These are phyloP conservation scores for Anacardium occidentale DNA, from an alignment of 345 rosid species.

Conservation along the genomic window DNA sequence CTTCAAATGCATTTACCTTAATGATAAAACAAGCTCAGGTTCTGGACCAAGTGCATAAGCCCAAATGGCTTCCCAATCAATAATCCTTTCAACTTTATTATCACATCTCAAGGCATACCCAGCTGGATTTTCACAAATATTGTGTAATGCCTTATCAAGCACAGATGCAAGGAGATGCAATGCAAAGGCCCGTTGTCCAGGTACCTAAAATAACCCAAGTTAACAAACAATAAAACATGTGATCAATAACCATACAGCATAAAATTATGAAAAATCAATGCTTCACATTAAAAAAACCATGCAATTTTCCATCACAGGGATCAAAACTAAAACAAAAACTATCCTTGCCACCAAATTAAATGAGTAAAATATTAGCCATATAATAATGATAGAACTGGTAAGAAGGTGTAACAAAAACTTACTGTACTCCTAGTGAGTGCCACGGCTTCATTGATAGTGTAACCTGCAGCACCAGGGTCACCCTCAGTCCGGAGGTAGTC, in stretches of 20 bases:
- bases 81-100: conserved; percentile 29
- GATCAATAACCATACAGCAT: conserved; percentile 4
- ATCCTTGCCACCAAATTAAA: not conserved
- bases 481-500: conserved; percentile 87
- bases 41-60: conserved; percentile 92
- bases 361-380: not conserved
- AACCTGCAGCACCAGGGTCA: conserved; percentile 87
- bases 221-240: not conserved
- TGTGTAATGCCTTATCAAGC: conserved; percentile 60
- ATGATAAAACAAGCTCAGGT: conserved; percentile 84
- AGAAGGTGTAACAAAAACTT: conserved; percentile 27
- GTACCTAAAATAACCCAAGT: conserved; percentile 53
- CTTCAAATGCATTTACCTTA: conserved; percentile 51
- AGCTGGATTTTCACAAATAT: conserved; percentile 48
- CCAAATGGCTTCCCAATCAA: conserved; percentile 95
- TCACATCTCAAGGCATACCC: conserved; percentile 29
- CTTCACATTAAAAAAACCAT: not conserved
- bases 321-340: not conserved
- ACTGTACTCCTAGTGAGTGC: conserved; percentile 82
- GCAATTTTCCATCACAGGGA: not conserved
- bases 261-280: not conserved
- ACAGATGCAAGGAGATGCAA: conserved; percentile 71
- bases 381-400: conserved; percentile 6
- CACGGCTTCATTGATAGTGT: conserved; percentile 83
- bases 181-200: conserved; percentile 81